Conservation (phyloP, 2,329 filamentous ascomycete genomes). For the Cercospora janseana region DNA sequence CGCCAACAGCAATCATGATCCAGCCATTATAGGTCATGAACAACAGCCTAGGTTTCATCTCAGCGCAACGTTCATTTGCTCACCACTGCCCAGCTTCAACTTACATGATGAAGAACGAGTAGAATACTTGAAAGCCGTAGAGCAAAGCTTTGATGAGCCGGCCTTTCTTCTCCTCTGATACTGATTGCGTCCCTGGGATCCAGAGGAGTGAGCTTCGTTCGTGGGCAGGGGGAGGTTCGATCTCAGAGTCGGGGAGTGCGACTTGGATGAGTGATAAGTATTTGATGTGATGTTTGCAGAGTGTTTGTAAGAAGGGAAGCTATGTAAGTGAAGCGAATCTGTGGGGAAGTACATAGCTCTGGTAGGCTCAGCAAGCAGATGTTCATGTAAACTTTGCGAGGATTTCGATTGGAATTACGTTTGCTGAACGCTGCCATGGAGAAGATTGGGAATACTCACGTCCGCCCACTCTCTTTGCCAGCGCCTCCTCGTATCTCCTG, state of each 20-base stretch:
- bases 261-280: conserved; percentile 1
- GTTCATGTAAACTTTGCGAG: not conserved
- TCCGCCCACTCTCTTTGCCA: conserved; percentile 46
- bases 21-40: conserved; percentile 99
- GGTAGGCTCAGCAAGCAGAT: not conserved
- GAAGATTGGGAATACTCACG: conserved; percentile 36
- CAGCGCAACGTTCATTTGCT: not conserved
- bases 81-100: conserved; percentile 42
- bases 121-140: conserved; percentile 94
- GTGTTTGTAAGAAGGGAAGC: not conserved
- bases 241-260: not conserved
- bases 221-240: conserved; percentile 3
- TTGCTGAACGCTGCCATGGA: not conserved
- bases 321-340: not conserved
- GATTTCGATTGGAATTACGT: too few relatives aligned
- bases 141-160: conserved; percentile 77
- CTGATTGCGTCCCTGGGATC: conserved; percentile 41
- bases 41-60: conserved; percentile 65
- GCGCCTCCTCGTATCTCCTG: conserved; percentile 68
- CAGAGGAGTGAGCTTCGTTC: conserved; percentile 68
- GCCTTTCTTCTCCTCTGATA: conserved; percentile 57
- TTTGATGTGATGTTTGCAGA: not conserved
- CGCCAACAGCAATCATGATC: conserved; percentile 88
- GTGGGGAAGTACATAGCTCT: not conserved
- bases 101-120: conserved; percentile 99